These are phyloP conservation scores for Prinsepia uniflora DNA, from an alignment of 306 rosid genomes.

Conservation along the genomic window DNA sequence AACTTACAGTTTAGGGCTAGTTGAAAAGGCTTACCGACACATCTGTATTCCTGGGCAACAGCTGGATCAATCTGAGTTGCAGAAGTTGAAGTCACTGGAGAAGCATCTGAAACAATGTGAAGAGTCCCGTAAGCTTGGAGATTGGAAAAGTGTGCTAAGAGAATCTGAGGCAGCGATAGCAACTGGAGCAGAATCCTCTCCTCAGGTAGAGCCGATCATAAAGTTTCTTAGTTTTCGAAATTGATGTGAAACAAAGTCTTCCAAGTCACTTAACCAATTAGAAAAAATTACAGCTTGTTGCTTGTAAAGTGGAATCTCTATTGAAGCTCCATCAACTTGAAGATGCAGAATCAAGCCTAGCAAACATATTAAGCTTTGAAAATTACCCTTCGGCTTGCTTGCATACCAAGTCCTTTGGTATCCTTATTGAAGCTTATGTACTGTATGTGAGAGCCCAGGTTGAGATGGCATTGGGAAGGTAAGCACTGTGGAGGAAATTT, in stretches of 20 bases:
- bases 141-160: constrained; percentile 67
- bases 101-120: constrained; percentile 62
- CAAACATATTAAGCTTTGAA: constrained; percentile 55
- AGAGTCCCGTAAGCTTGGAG: constrained; percentile 59
- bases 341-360: constrained; percentile 59
- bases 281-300: constrained; percentile 50
- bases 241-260: not conserved
- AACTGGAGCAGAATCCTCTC: constrained; percentile 74
- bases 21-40: constrained; percentile 57
- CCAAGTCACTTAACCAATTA: constrained; percentile 17
- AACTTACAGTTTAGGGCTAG: constrained; percentile 62
- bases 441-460: constrained; percentile 63
- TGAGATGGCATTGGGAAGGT: constrained; percentile 97
- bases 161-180: constrained; percentile 70
- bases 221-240: constrained; percentile 7
- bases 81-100: constrained; percentile 60
- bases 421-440: constrained; percentile 74
- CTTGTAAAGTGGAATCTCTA: constrained; percentile 78
- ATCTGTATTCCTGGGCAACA: constrained; percentile 46
- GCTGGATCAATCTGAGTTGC: constrained; percentile 66
- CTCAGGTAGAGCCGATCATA: constrained; percentile 47
- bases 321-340: constrained; percentile 72
- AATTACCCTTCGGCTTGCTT: constrained; percentile 47
- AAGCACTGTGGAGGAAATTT: constrained; percentile 15
- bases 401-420: constrained; percentile 61